These are phyloP conservation scores for Salix viminalis DNA, from an alignment of 345 rosid species.

Conservation along the genomic window DNA sequence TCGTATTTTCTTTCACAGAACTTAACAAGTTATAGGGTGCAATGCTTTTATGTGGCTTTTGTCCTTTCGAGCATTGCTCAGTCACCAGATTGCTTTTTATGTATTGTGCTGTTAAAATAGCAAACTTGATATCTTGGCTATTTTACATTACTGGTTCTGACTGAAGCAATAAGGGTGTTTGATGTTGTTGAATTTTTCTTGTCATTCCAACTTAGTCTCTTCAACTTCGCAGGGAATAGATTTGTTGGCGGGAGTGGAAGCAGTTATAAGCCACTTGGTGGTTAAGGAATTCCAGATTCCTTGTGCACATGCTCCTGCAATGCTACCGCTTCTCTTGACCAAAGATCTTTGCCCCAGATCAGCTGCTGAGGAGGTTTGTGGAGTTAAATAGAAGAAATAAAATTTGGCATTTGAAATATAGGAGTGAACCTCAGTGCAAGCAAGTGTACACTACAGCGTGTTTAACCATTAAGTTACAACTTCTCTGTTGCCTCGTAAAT, in stretches of 20 bases:
- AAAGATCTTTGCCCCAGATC: conserved; percentile 50
- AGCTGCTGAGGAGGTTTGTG: conserved; percentile 67
- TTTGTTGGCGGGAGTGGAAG: conserved; percentile 65
- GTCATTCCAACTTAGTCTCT: background rate
- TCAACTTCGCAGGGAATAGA: conserved; percentile 51
- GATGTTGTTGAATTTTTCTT: background rate
- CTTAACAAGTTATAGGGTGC: no score
- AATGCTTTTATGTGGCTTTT: no score
- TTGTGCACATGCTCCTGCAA: conserved; percentile 70
- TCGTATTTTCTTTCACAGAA: no score
- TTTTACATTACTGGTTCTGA: no score
- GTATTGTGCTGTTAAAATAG: no score
- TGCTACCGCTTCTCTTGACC: conserved; percentile 41
- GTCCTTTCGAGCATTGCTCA: no score
- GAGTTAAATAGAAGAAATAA: conserved; percentile 4
- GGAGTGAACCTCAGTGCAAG: background rate
- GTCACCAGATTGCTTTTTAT: no score
- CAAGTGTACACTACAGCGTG: background rate
- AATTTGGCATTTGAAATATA: background rate
- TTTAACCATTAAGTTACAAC: background rate
- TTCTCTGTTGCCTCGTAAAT: background rate
- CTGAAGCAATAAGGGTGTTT: no score
- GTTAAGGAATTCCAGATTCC: conserved; percentile 64
- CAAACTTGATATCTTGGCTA: no score
- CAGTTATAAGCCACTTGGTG: conserved; percentile 58